Evolutionary conservation across 2,329 filamentous ascomycete genomes (phyloP), one percentile per base, ranked within the genome.

Genomic region (Stagonosporopsis vannaccii): DNA sequence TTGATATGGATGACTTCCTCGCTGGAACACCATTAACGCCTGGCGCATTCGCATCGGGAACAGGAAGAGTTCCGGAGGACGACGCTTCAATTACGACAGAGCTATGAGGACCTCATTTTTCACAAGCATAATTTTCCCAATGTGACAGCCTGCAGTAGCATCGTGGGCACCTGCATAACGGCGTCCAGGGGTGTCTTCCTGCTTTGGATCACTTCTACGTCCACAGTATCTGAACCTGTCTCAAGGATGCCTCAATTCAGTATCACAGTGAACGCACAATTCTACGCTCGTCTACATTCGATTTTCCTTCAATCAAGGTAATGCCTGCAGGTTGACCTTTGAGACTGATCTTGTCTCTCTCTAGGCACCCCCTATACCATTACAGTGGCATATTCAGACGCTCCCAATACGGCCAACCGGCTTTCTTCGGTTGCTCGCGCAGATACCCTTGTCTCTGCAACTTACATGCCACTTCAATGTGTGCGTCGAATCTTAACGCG

Each of bases 1-100:
- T 78, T 47, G 76, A 74, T 33, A 75, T 71, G 48, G 75, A 73
- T 42, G 75, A 66, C n/a, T 62, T 79, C n/a, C 67, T 77, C 30
- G 66, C 71, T 8, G 73, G 74, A 5, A 78, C 78, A 26, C 73
- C 75, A 19, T 70, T 74, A 25, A 73, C 69, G 6, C 70, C 69
- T 3, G 68, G 61, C 8, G 57, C 59, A n/a, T 67, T 70, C 20
- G 41, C 51, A 17, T 47, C 58, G 15, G 68, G 67, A 0, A 71
- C 69, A 12, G 68, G 66, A 6, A 63, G 60, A 17, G 42, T 60
- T 1, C 62, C 57, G 2, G 60, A 64, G 5, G 66, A 72, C 2
- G 63, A 68, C 9, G 64, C 65, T 17, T 59, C 30, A 22, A 63
- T 59, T 3, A 61, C 59, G 17, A 67, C 62, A n/a, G 68, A 71